phyloP scores from a whole-genome alignment of 148 eudicot genomes.

The Nepenthes gracilis region DNA sequence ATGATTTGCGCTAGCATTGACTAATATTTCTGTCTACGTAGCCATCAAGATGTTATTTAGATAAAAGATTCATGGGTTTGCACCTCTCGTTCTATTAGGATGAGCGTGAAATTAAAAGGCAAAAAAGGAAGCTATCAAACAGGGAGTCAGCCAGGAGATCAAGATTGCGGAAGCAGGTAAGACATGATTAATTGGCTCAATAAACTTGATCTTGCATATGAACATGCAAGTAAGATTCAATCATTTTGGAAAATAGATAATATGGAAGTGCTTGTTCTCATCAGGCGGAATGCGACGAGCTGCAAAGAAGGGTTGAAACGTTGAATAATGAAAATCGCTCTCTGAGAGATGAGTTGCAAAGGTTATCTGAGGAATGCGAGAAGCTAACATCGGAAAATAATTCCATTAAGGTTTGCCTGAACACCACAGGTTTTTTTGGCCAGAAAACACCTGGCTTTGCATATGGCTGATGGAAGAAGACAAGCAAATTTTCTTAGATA shows the following conservation, averaged over 20 bases:
- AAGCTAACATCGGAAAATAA: constrained; percentile 63
- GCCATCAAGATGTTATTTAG: neutral
- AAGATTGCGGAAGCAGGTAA: constrained; percentile 92
- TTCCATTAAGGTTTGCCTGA: constrained; percentile 45
- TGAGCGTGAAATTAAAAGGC: constrained; percentile 79
- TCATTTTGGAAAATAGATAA: neutral
- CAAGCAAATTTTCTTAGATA: neutral
- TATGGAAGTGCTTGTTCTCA: constrained; percentile 4
- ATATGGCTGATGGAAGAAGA: neutral
- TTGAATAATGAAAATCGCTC: constrained; percentile 46
- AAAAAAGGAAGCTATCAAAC: constrained; percentile 90
- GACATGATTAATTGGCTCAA: neutral
- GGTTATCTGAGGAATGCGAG: constrained; percentile 60
- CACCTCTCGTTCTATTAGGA: constrained; percentile 35
- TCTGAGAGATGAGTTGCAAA: constrained; percentile 62
- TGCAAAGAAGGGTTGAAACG: constrained; percentile 56
- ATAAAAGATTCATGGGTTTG: neutral
- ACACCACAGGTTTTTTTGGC: neutral
- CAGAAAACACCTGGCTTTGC: neutral
- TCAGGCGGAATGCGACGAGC: constrained; percentile 91
- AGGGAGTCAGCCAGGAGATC: constrained; percentile 98
- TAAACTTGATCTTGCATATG: too few species aligned
- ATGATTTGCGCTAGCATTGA: too few species aligned
- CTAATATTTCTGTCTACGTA: neutral
- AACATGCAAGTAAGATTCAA: neutral